These are phyloP conservation scores for Sphaerulina vaccinii DNA, from an alignment of 2,329 filamentous ascomycete species.

Conservation along the genomic window DNA sequence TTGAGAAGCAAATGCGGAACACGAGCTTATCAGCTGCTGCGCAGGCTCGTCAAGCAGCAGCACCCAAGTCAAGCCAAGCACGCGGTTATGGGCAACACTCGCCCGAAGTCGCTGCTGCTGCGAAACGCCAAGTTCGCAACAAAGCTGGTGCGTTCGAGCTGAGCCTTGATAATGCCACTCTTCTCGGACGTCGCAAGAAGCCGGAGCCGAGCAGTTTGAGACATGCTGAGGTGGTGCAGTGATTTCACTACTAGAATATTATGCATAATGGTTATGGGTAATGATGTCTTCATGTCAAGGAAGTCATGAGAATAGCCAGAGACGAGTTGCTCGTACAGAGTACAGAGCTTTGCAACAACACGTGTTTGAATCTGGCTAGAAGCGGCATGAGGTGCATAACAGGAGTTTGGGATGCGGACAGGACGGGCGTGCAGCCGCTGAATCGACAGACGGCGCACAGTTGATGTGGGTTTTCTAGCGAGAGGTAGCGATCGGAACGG, in stretches of 20 bases:
- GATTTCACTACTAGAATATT: neutral
- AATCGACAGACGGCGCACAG: neutral
- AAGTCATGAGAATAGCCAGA: neutral
- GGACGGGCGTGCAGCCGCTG: neutral
- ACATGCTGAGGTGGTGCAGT: conserved; percentile 38
- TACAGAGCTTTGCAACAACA: too few species aligned
- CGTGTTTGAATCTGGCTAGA: neutral
- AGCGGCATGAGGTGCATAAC: neutral
- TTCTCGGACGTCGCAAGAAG: conserved; percentile 71
- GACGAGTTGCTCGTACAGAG: neutral
- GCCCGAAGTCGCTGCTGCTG: conserved; percentile 77
- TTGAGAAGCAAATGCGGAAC: conserved; percentile 85
- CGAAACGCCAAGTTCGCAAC: conserved; percentile 73
- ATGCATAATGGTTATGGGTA: neutral
- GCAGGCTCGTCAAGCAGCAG: conserved; percentile 55
- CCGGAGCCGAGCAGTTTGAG: conserved; percentile 47
- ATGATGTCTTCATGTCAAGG: neutral
- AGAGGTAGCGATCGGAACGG: neutral
- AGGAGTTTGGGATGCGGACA: neutral
- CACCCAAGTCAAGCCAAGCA: conserved; percentile 53
- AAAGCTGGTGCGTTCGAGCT: conserved; percentile 82
- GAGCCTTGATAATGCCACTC: conserved; percentile 83
- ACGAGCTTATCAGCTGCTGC: conserved; percentile 71
- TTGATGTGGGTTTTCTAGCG: too few species aligned
- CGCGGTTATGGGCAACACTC: conserved; percentile 88